Percentiles rank a stretch among this genome's conserved stretches.
These are phyloP conservation scores for Daldinia loculata DNA, from an alignment of 495 filamentous ascomycete species.

Conservation along the genomic window DNA sequence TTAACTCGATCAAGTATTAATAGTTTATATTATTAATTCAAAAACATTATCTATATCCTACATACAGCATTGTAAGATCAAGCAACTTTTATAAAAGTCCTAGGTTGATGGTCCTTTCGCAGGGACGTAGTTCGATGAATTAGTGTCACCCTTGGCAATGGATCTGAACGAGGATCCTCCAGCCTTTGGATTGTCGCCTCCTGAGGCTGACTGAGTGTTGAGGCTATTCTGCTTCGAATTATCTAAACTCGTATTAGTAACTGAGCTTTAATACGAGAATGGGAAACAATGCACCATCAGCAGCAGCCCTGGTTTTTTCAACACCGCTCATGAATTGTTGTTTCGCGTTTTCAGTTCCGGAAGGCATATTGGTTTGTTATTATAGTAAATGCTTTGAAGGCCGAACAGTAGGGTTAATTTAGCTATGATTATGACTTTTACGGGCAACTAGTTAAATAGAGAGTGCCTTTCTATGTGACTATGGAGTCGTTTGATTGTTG, in stretches of 20 bases:
- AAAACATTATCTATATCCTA: neutral
- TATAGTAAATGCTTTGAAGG: neutral
- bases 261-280: neutral
- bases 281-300: slow-evolving; percentile 6
- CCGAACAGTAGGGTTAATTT: neutral
- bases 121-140: slow-evolving; percentile 28
- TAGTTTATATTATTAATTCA: too few relatives aligned
- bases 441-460: neutral
- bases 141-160: slow-evolving; percentile 32
- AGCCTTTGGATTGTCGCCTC: slow-evolving; percentile 35
- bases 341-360: slow-evolving; percentile 29
- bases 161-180: slow-evolving; percentile 33
- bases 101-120: slow-evolving; percentile 34
- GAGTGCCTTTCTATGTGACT: neutral
- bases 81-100: neutral
- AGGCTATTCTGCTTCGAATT: slow-evolving; percentile 5
- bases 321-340: slow-evolving; percentile 35
- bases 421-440: neutral
- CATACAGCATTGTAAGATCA: neutral
- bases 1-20: too few relatives aligned
- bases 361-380: slow-evolving; percentile 21
- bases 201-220: slow-evolving; percentile 9
- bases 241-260: slow-evolving; percentile 7
- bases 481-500: neutral
- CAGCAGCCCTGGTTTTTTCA: slow-evolving; percentile 28